Conservation (phyloP, 257 asterid species). For the Thymus quinquecostatus region DNA sequence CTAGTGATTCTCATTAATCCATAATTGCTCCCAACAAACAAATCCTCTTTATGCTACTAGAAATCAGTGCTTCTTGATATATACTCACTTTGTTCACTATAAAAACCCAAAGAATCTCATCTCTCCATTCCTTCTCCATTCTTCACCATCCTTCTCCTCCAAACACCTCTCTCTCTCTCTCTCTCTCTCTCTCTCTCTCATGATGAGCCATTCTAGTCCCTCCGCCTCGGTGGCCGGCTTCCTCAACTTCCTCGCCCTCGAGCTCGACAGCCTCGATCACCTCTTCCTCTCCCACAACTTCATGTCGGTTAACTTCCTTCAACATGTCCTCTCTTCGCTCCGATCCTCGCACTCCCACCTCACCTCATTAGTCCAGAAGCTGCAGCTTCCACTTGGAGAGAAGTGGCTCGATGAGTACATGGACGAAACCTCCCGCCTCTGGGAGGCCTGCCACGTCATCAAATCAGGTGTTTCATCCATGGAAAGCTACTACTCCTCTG, state of each 20-base stretch:
- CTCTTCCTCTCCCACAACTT: conserved; percentile 57
- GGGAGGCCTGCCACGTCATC: conserved; percentile 74
- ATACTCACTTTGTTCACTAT: conserved; percentile 16
- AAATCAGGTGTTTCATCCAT: conserved; percentile 60
- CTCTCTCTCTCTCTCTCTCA: conserved; percentile 26
- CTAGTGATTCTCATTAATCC: conserved; percentile 67
- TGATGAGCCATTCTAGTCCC: conserved; percentile 58
- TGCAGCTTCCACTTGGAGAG: conserved; percentile 69
- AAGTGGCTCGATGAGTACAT: conserved; percentile 86
- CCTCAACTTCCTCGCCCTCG: conserved; percentile 56
- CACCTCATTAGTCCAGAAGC: conserved; percentile 52
- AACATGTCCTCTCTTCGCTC: conserved; percentile 61
- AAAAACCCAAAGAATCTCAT: not conserved
- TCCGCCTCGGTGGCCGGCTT: conserved; percentile 54
- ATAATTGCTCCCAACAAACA: conserved; percentile 64
- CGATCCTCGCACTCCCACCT: conserved; percentile 65
- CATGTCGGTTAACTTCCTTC: conserved; percentile 66
- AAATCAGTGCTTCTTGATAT: conserved; percentile 30
- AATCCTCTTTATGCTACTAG: conserved; percentile 44
- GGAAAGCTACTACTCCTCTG: conserved; percentile 60
- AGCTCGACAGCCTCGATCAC: conserved; percentile 62
- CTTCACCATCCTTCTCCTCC: not conserved
- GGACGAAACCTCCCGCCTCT: conserved; percentile 83
- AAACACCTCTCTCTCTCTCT: not conserved
- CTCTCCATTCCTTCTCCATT: conserved; percentile 4